Evolutionary conservation across 2,329 filamentous ascomycete species (phyloP), one percentile per base, ranked within the genome.

Genomic region (Clonostachys sp.): DNA sequence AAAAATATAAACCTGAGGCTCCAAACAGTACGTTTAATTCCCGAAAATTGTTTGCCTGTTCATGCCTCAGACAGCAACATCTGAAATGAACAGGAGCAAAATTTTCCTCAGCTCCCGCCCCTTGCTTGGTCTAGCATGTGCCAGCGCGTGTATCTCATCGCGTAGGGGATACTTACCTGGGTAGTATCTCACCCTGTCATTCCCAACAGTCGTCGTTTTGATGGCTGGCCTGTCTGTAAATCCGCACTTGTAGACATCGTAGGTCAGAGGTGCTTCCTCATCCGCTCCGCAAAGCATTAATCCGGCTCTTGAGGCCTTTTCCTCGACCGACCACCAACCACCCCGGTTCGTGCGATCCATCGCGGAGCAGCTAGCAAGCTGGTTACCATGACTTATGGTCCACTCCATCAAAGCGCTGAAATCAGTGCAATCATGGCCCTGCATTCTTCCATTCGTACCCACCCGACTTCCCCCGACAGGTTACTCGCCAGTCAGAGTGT

Each of bases 391-490:
- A 50, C 43, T 50, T 43, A 48, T 51, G 46, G 45, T 44, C 47
- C 40, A 49, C 47, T 18, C 41, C 33, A 12, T 34, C 46, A 47
- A 40, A 10, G 38, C 24, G 41, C 41, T 24, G 33, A 35, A 18
- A 16, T 17, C 16, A 38, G 42, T 30, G 47, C 47, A 48, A 48
- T 48, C 47, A 45, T 14, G 36, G 16, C 42, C 20, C 42, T 20
- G 46, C 35, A 48, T 45, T 45, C 36, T 36, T 42, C 42, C 40
- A n/a, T 13, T n/a, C 34, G 13, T 18, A 30, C 16, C 48, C 48
- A 46, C 48, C 48, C 48, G 48, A 34, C 48, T 49, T 49, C 45
- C 48, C 45, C 48, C 48, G 48, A 49, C n/a, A 30, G 44, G 45
- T 41, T 46, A 44, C 38, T 10, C 35, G 13, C 20, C 24, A 24